These are phyloP conservation scores for Arthroderma sp. DNA, from an alignment of 2,329 filamentous ascomycete genomes.

Conservation along the genomic window DNA sequence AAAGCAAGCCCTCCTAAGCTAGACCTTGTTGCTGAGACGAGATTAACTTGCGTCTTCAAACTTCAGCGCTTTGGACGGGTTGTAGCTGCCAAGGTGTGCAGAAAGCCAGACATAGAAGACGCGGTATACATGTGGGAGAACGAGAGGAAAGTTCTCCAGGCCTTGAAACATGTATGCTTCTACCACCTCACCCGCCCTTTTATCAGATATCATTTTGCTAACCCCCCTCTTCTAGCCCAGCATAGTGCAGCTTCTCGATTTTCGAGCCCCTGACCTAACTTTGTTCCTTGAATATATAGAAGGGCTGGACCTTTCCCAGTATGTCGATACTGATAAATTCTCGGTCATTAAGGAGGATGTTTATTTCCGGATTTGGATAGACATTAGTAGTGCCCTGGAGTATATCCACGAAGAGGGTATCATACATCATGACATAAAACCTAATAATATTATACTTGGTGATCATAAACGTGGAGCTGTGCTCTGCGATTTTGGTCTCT, in stretches of 20 bases:
- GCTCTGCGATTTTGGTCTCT: slow-evolving; percentile 86
- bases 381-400: slow-evolving; percentile 56
- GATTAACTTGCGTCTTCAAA: background rate
- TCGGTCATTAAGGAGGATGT: slow-evolving; percentile 2
- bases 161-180: background rate
- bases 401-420: slow-evolving; percentile 99
- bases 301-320: slow-evolving; percentile 1
- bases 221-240: background rate
- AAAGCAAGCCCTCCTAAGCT: background rate
- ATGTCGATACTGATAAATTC: background rate
- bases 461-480: slow-evolving; percentile 83
- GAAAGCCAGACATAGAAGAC: background rate
- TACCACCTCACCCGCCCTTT: background rate
- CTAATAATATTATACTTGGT: slow-evolving; percentile 77
- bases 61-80: background rate
- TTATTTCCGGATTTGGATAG: background rate
- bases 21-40: slow-evolving; percentile 1
- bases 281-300: background rate
- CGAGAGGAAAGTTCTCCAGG: background rate
- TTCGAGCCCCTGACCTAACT: background rate
- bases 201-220: background rate
- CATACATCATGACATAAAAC: slow-evolving; percentile 98
- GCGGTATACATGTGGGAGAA: slow-evolving; percentile 1
- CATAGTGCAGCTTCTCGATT: slow-evolving; percentile 1
- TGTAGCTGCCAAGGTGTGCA: slow-evolving; percentile 2